Evolutionary conservation across 1,139 yeast species (phyloP).

Genomic region (Lodderomyces theae): DNA sequence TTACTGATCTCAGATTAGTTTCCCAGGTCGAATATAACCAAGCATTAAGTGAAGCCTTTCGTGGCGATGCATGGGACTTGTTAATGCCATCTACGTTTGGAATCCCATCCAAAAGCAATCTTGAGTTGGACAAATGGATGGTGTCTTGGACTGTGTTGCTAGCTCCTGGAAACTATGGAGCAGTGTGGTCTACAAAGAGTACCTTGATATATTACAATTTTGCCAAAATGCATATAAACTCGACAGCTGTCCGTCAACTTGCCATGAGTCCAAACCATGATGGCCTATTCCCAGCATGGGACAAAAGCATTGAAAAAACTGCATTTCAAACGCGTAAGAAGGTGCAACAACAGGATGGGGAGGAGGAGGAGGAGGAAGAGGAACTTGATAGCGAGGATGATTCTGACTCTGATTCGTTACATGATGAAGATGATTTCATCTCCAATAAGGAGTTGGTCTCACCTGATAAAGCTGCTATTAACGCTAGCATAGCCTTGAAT

Average conservation of each 20-base stretch:
- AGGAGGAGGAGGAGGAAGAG: no score
- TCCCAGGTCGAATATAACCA: constrained; percentile 73
- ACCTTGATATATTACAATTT: constrained; percentile 69
- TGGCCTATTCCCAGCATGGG: constrained; percentile 40
- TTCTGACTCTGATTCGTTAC: constrained; percentile 27
- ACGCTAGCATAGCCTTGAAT: constrained; percentile 51
- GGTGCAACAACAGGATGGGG: constrained; percentile 4
- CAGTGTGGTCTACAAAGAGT: constrained; percentile 70
- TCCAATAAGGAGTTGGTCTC: constrained; percentile 36
- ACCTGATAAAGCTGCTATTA: constrained; percentile 35
- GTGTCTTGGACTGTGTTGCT: constrained; percentile 73
- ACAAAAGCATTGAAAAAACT: constrained; percentile 8
- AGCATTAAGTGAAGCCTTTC: constrained; percentile 59
- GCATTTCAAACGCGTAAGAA: neutral
- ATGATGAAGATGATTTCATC: constrained; percentile 32
- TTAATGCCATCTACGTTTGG: constrained; percentile 62
- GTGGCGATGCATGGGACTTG: constrained; percentile 62
- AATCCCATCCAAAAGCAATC: constrained; percentile 62
- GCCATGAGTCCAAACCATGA: constrained; percentile 31
- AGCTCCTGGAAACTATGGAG: constrained; percentile 57
- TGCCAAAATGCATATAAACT: constrained; percentile 73
- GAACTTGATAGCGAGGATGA: constrained; percentile 6
- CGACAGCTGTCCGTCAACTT: constrained; percentile 50
- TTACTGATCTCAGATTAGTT: constrained; percentile 59
- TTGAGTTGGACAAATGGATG: constrained; percentile 76